phyloP scores from a whole-genome alignment of 2,329 filamentous ascomycete genomes.

The Aurifilum marmelostoma region DNA sequence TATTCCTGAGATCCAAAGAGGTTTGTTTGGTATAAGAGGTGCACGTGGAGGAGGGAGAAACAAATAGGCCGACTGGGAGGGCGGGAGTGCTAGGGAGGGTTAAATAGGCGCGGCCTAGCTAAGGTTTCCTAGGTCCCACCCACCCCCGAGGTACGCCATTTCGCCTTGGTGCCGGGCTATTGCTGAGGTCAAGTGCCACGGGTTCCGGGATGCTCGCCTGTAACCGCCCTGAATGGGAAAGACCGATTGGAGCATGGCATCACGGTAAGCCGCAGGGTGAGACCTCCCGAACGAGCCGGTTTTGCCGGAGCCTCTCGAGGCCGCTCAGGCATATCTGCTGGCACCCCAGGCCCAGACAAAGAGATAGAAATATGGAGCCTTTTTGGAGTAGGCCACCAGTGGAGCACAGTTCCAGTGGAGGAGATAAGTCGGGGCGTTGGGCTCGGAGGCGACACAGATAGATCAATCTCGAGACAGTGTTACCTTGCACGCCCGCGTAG shows the following conservation, averaged over 20 bases:
- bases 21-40: background rate
- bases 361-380: constrained; percentile 11
- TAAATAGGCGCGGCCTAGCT: constrained; percentile 20
- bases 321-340: constrained; percentile 20
- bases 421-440: constrained; percentile 1
- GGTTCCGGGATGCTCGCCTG: constrained; percentile 21
- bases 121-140: background rate
- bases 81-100: constrained; percentile 19
- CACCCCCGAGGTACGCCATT: background rate
- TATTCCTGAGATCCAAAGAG: constrained; percentile 2
- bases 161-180: background rate
- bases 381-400: background rate
- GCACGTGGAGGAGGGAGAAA: background rate
- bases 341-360: constrained; percentile 11
- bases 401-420: constrained; percentile 9
- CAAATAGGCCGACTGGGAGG: background rate
- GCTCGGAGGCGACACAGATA: constrained; percentile 14
- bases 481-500: background rate
- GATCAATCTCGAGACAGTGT: constrained; percentile 12
- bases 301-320: constrained; percentile 5
- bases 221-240: constrained; percentile 17
- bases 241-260: constrained; percentile 15
- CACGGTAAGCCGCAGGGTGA: constrained; percentile 22
- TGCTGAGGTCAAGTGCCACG: constrained; percentile 12
- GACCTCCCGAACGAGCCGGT: constrained; percentile 18